A percentile compares a stretch with the other conserved stretches of the same genome.
Conservation (phyloP, 2,329 filamentous ascomycete genomes). For the Fusarium sp. region DNA sequence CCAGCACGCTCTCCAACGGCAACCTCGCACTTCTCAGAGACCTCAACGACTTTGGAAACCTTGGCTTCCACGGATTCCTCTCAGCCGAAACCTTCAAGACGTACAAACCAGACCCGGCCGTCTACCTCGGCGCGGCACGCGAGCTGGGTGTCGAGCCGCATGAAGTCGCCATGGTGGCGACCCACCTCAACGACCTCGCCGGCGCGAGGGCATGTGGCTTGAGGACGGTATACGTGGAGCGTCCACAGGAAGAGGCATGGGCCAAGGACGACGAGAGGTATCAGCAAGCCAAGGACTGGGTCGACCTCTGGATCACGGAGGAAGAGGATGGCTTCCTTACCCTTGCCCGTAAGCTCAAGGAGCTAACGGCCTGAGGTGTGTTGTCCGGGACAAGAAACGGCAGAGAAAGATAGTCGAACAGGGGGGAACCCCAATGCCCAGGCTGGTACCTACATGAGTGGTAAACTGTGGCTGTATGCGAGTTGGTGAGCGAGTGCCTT, state of each 20-base stretch:
- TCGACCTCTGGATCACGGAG: slow-evolving; percentile 52
- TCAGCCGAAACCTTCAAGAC: slow-evolving; percentile 77
- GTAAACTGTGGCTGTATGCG: not conserved
- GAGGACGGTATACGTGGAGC: slow-evolving; percentile 79
- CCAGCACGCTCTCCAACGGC: slow-evolving; percentile 79
- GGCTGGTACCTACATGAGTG: not conserved
- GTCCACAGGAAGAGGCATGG: slow-evolving; percentile 73
- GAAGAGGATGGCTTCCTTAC: slow-evolving; percentile 47
- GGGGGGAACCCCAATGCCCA: not conserved
- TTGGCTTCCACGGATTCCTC: slow-evolving; percentile 71
- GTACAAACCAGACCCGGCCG: slow-evolving; percentile 77
- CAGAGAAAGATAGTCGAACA: not conserved
- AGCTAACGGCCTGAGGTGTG: slow-evolving; percentile 13
- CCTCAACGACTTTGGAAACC: slow-evolving; percentile 65
- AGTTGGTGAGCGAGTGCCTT: not conserved
- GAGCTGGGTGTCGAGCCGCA: slow-evolving; percentile 65
- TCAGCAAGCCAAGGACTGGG: slow-evolving; percentile 58
- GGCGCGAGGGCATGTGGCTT: slow-evolving; percentile 73
- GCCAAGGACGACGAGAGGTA: slow-evolving; percentile 59
- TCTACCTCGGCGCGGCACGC: slow-evolving; percentile 75
- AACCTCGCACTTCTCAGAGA: slow-evolving; percentile 75
- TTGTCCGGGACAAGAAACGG: not conserved
- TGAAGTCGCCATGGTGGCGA: slow-evolving; percentile 81
- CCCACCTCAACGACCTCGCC: slow-evolving; percentile 76
- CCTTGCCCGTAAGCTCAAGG: slow-evolving; percentile 43